Base-by-base conservation (phyloP, 768 basidiomycete genomes). In the Panellus pusillus region DNA sequence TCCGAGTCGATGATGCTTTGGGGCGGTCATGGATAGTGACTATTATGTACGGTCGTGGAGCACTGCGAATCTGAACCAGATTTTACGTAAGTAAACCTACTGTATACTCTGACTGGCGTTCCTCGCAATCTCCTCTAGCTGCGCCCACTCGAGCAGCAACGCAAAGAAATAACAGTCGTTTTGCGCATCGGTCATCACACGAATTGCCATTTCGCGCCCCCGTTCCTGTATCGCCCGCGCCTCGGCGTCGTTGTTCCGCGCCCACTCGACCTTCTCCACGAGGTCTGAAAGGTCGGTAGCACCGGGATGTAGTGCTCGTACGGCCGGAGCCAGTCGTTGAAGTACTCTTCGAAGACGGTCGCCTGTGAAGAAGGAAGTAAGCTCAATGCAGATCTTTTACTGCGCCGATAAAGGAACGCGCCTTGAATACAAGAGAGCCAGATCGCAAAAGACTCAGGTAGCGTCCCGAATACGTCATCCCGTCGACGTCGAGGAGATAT, bases 391-490 rank as follows among this genome's bases (percentile, higher is more conserved):
- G 9, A 35, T 1, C 24, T 15, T 12, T 27, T 27, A 15, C 24
- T 24, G 24, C 24, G 24, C 24, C 13, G 28, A 24, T 14, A 2
- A 35, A 35, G n/a, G 6, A 47, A 18, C 48, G 24, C 20, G 42
- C 56, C 56, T 57, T 57, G 51, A 57, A 57, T 8, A 57, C 56
- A 37, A 57, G 37, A 14, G 24, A 9, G 11, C 56, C 50, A 11
- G 51, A 11, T 29, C 50, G 19, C 27, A 57, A 40, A 14, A 57
- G 31, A n/a, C 56, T 50, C 35, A 52, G 40, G 37, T 37, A 54
- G n/a, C 53, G 39, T 20, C 53, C 53, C 17, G 53, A 54, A 12
- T 14, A 54, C 37, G 40, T 49, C 46, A 48, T 48, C 27, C 53
- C 53, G 28, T 54, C 53, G 4, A 54, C 53, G 28, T 54, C 51